These are phyloP conservation scores for Periconia sp. DNA, from an alignment of 2,329 filamentous ascomycete genomes.

Conservation along the genomic window DNA sequence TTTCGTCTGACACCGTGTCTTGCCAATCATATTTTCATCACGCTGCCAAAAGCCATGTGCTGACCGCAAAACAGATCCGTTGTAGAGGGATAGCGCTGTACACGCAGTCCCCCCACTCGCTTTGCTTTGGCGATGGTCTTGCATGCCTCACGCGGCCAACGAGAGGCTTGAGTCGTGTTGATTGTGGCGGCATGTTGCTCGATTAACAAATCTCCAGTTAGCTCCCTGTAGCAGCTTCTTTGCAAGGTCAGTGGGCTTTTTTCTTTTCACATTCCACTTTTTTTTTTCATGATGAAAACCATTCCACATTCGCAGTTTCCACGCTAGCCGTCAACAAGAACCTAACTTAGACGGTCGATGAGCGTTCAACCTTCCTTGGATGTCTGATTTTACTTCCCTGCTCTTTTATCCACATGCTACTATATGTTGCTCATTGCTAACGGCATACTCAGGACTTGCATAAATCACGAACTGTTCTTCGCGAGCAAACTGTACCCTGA, in stretches of 20 bases:
- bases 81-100: neutral
- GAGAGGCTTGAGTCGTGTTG: too few species aligned
- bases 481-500: neutral
- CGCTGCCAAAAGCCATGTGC: neutral
- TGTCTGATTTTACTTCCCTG: constrained; percentile 61
- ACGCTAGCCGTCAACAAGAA: constrained; percentile 70
- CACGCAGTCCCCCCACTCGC: neutral
- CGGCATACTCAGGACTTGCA: neutral
- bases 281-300: constrained; percentile 68
- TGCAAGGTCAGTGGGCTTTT: constrained; percentile 34
- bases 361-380: constrained; percentile 73
- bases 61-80: constrained; percentile 4
- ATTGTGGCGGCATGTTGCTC: too few species aligned
- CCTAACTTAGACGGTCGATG: constrained; percentile 66
- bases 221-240: neutral
- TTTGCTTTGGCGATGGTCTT: neutral
- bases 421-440: neutral
- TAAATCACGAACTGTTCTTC: neutral
- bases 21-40: neutral
- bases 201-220: too few species aligned
- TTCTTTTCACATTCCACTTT: constrained; percentile 21
- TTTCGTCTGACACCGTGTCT: constrained; percentile 65
- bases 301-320: constrained; percentile 86
- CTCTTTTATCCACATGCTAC: neutral
- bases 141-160: too few species aligned